Base-by-base conservation (phyloP, 805 yeast genomes). In the Cyberlindnera mycetangii region DNA sequence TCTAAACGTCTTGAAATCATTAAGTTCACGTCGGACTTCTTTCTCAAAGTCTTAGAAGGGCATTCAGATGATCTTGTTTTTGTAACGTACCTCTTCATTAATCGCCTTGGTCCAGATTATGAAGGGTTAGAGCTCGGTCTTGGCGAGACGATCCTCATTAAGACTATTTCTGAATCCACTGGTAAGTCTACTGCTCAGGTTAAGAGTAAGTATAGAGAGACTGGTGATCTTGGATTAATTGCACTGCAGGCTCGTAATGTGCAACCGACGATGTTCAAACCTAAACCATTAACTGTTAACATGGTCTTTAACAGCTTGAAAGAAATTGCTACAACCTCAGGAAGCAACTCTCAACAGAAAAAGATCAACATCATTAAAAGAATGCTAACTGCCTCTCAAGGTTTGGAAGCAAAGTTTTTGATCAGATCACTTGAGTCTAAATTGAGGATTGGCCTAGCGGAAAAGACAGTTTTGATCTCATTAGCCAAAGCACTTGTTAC, bases 231-330 rank as follows among this genome's bases (percentile, higher is more conserved):
- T 47, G 99, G 99, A 1, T 68, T 78, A 28, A 93, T 93, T 45
- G 98, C 99, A 0, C 79, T 81, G 53, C 77, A 78, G 44, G 87
- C 97, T 0, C 75, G 97, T 54, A 74, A 83, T 12, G 86, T 80
- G 17, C 99, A 93, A 61, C 84, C 95, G 2, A 79, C 96, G 0
- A 90, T 93, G 96, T 89, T 92, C 66, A 87, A 87, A 56, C 97
- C 97, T 0, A 79, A 83, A 52, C 82, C 95, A 1, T 68, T 93
- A 53, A 83, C 84, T 12, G 80, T 88, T 2, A 75, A 77, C 34
- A 69, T 70, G 18, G 98, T 93, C 3, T 93, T 90, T 63, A 70
- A 75, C 9, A 81, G 79, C 50, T 72, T 93, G 49, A 79, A 82
- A 39, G 78, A 76, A 41, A 93, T 93, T 48, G 97, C 99, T 0